These are phyloP conservation scores for Dendrocalamus latiflorus DNA, from an alignment of 202 grass and related monocot genomes.

Conservation along the genomic window DNA sequence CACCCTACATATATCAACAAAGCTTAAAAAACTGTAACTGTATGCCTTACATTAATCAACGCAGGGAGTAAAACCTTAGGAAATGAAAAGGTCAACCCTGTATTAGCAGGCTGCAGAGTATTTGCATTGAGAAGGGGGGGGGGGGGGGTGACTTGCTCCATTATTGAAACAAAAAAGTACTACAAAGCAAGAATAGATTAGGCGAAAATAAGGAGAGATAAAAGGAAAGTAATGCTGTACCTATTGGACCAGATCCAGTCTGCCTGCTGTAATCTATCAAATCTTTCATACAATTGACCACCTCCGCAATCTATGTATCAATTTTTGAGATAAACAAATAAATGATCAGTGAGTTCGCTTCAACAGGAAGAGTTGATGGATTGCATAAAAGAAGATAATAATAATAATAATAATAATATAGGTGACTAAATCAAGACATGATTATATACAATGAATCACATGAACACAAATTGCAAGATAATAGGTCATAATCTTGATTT, in stretches of 20 bases:
- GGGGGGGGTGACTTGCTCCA: neutral
- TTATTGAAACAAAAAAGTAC: neutral
- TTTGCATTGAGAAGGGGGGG: neutral
- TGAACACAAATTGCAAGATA: neutral
- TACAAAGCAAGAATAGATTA: constrained; percentile 10
- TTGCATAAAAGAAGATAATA: neutral
- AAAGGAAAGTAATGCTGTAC: constrained; percentile 30
- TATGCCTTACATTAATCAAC: neutral
- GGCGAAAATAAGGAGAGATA: neutral
- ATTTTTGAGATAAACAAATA: constrained; percentile 5
- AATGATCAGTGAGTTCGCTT: neutral
- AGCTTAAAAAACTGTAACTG: neutral
- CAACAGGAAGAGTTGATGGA: neutral
- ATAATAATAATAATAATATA: no score
- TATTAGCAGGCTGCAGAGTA: neutral
- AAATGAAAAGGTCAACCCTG: neutral
- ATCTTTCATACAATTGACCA: constrained; percentile 91
- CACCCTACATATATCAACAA: neutral
- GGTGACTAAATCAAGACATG: neutral
- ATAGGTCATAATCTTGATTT: neutral
- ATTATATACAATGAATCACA: neutral
- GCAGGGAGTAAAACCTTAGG: neutral
- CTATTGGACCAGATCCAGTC: constrained; percentile 69
- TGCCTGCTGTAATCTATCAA: constrained; percentile 81
- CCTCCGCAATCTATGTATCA: constrained; percentile 66